phyloP scores from a whole-genome alignment of 1,284 basidiomycete species.

The Athelia psychrophila region DNA sequence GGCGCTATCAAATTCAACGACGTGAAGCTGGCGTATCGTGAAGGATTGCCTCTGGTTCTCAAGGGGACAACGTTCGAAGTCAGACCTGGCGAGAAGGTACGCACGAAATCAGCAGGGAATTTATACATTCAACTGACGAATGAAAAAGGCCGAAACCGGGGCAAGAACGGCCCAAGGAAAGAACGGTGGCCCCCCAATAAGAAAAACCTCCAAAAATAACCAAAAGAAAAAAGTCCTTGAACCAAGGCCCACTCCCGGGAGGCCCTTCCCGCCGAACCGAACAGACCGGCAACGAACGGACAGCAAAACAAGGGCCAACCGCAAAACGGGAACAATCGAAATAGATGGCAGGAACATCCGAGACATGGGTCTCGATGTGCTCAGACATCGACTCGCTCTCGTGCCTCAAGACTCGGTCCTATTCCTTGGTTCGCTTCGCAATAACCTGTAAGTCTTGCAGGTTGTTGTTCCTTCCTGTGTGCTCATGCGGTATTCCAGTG shows the following conservation, averaged over 20 bases:
- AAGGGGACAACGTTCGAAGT: constrained; percentile 64
- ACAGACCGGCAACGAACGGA: too few species aligned
- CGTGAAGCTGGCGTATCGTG: constrained; percentile 65
- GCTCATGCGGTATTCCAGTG: constrained; percentile 32
- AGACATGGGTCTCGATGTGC: constrained; percentile 49
- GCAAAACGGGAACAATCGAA: constrained; percentile 54
- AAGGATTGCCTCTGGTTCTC: constrained; percentile 71
- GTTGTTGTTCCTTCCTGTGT: background rate
- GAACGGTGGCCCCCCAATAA: too few species aligned
- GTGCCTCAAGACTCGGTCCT: constrained; percentile 70
- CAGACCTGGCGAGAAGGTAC: constrained; percentile 67
- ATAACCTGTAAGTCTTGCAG: constrained; percentile 55
- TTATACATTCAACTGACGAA: too few species aligned
- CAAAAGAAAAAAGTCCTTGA: too few species aligned
- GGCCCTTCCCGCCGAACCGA: too few species aligned
- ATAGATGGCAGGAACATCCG: constrained; percentile 72
- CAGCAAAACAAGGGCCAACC: constrained; percentile 63
- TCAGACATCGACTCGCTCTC: constrained; percentile 64
- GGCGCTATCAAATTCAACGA: constrained; percentile 64
- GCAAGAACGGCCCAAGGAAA: too few species aligned
- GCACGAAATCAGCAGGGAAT: too few species aligned
- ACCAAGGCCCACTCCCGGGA: too few species aligned
- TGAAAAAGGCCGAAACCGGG: too few species aligned
- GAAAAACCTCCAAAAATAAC: too few species aligned
- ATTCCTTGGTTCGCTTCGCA: constrained; percentile 65